Conservation (phyloP, 2,329 filamentous ascomycete genomes). For the Fusarium sp. region DNA sequence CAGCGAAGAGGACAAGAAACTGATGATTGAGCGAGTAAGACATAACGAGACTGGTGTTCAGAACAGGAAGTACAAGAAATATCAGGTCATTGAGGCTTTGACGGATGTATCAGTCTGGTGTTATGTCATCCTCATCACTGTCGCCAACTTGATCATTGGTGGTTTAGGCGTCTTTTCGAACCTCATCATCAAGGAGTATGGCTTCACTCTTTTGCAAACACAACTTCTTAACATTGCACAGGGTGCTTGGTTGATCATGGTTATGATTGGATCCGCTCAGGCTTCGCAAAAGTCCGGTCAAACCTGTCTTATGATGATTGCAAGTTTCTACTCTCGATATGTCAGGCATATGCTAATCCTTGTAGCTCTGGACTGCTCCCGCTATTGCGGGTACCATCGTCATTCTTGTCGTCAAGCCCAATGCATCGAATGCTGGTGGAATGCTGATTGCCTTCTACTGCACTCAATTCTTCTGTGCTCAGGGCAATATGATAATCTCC, state of each 20-base stretch:
- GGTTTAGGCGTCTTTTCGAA: not conserved
- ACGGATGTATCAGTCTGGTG: not conserved
- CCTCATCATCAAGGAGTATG: not conserved
- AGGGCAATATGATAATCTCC: not conserved
- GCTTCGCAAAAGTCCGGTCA: slow-evolving; percentile 22
- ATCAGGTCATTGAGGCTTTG: not conserved
- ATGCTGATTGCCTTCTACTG: slow-evolving; percentile 56
- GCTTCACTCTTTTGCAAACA: slow-evolving; percentile 23
- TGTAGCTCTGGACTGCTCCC: no score
- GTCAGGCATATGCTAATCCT: not conserved
- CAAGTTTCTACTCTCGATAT: not conserved
- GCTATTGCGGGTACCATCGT: slow-evolving; percentile 55
- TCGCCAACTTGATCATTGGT: not conserved
- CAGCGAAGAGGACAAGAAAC: not conserved
- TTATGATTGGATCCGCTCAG: slow-evolving; percentile 46
- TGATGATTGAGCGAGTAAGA: not conserved
- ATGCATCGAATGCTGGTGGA: slow-evolving; percentile 47
- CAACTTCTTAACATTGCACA: not conserved
- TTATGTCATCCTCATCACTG: not conserved
- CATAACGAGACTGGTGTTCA: not conserved
- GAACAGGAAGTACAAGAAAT: not conserved
- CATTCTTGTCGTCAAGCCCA: slow-evolving; percentile 51
- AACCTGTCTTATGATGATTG: slow-evolving; percentile 10
- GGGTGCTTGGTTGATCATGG: slow-evolving; percentile 47
- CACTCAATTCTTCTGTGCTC: slow-evolving; percentile 44